Conservation (phyloP, 129 eudicot species). For the Chrysanthemum seticuspe region DNA sequence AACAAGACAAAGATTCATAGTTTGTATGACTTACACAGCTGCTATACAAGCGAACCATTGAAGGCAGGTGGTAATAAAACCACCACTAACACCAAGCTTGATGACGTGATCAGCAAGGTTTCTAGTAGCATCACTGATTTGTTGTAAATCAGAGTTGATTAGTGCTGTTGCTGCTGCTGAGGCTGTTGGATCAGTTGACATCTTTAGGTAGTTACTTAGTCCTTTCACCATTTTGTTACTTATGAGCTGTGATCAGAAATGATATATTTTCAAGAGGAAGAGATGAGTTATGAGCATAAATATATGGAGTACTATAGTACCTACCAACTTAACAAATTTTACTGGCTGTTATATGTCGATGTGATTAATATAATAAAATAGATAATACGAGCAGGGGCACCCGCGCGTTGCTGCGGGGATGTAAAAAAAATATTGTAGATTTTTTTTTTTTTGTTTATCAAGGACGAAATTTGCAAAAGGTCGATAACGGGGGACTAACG, state of each 20-base stretch:
- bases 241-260: slow-evolving; percentile 6
- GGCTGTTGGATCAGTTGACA: slow-evolving; percentile 54
- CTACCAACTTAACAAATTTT: too few species aligned
- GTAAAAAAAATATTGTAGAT: too few species aligned
- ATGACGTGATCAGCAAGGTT: slow-evolving; percentile 69
- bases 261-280: slow-evolving; percentile 12
- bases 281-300: neutral
- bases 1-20: too few species aligned
- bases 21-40: slow-evolving; percentile 62
- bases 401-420: too few species aligned
- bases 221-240: slow-evolving; percentile 25
- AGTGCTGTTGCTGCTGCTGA: slow-evolving; percentile 37
- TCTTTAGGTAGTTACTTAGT: slow-evolving; percentile 34
- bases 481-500: too few species aligned
- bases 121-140: slow-evolving; percentile 55
- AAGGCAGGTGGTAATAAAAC: slow-evolving; percentile 63
- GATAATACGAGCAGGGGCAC: too few species aligned
- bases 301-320: neutral
- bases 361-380: too few species aligned
- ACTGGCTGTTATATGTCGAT: too few species aligned
- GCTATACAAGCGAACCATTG: slow-evolving; percentile 78
- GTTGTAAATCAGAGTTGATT: slow-evolving; percentile 65
- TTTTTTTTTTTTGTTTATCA: too few species aligned
- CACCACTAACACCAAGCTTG: slow-evolving; percentile 64
- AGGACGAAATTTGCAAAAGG: too few species aligned